Evolutionary conservation across 176 grass and related monocot species (phyloP), one percentile per base, ranked within the genome.

Genomic region (Oryza glaberrima): DNA sequence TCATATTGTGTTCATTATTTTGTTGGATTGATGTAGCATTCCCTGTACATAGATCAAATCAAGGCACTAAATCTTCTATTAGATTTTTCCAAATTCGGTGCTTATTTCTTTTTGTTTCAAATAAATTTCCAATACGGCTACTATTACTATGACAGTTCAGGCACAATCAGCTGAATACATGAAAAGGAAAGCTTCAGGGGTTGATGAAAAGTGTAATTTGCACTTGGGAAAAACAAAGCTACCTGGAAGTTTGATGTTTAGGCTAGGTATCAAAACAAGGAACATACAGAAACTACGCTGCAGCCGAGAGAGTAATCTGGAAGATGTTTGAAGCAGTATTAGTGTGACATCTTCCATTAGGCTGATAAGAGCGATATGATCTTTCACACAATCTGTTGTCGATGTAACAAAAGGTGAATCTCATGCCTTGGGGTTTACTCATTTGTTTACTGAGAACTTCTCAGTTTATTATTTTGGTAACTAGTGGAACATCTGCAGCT

Each of bases 241-340:
- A 67, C 71, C 83, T n/a, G 93, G 67, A 86, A 94, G 84, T 90
- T 89, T 67, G n/a, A 78, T 90, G 56, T 98, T 95, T 81, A 92
- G 81, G 76, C 54, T 88, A 65, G 96, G 91, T 44, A 94, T 95
- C 61, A 95, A 90, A 73, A 89, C 81, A 43, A 98, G 91, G 87
- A 94, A 92, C 77, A 66, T 77, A 51, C 90, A 90, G 58, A 95
- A 93, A 84, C 81, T 98, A n/a, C 73, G 81, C 23, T 48, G 4
- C 36, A 98, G 89, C 38, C 80, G 32, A 49, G 48, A 80, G 82
- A 90, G 76, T 30, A 90, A 80, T 44, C 64, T 44, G 14, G 32
- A 49, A 23, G 38, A 56, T 8, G 67, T 76, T 52, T 87, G 34
- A 74, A 76, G 30, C 69, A 75, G 54, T 83, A 13, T 75, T 73